phyloP scores from a whole-genome alignment of 805 yeast species.

The Debaryomyces maramus region DNA sequence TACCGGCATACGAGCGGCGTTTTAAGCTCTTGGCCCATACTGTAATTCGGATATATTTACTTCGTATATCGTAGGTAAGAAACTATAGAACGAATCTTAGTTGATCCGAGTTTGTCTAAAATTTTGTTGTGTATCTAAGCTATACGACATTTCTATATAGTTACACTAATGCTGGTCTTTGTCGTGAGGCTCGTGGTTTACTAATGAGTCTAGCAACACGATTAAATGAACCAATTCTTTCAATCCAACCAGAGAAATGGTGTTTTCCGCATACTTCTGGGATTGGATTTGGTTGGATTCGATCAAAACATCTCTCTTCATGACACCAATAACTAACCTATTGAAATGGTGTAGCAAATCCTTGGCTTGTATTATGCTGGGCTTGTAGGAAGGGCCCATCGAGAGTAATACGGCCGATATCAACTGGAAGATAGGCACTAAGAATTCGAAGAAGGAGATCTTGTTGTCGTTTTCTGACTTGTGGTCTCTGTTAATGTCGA shows the following conservation, averaged over 20 bases:
- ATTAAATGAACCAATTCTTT: constrained; percentile 56
- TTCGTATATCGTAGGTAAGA: no score
- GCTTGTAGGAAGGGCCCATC: constrained; percentile 72
- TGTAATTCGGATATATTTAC: no score
- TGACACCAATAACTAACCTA: constrained; percentile 57
- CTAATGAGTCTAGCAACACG: constrained; percentile 51
- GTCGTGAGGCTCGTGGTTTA: constrained; percentile 9
- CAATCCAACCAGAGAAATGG: constrained; percentile 37
- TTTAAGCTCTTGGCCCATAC: no score
- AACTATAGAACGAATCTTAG: no score
- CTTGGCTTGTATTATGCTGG: constrained; percentile 54
- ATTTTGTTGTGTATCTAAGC: no score
- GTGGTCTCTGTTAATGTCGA: constrained; percentile 8
- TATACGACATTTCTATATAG: no score
- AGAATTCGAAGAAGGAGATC: constrained; percentile 63
- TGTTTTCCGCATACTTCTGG: constrained; percentile 23
- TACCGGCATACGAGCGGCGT: no score
- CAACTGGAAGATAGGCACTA: constrained; percentile 74
- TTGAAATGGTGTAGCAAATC: constrained; percentile 52
- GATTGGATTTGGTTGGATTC: constrained; percentile 19
- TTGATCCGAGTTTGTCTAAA: no score
- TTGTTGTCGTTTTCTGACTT: constrained; percentile 12
- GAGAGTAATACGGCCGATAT: constrained; percentile 66
- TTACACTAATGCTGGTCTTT: background rate
- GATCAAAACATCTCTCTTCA: constrained; percentile 55